A percentile compares a stretch with the other conserved stretches of the same genome.
Evolutionary conservation across 1,284 basidiomycete species (phyloP).

Genomic region (Porodaedalea pini): DNA sequence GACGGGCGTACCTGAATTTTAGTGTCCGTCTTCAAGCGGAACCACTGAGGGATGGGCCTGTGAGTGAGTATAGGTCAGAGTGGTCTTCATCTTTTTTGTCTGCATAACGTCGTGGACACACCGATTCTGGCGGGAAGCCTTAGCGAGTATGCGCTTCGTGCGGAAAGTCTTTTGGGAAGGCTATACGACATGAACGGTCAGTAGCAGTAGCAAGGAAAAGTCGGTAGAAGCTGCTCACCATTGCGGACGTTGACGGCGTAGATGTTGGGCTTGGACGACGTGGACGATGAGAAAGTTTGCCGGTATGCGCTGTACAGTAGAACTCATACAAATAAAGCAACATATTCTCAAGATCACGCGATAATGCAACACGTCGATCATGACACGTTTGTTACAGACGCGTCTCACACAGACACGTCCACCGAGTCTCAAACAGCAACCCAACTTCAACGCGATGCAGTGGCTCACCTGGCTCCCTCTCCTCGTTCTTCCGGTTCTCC

Average conservation of each 20-base stretch:
- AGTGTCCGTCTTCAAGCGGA: slow-evolving; percentile 93
- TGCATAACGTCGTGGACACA: slow-evolving; percentile 36
- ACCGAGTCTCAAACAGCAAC: background rate
- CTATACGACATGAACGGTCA: slow-evolving; percentile 41
- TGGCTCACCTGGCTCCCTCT: slow-evolving; percentile 40
- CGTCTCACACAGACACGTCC: background rate
- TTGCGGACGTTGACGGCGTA: slow-evolving; percentile 12
- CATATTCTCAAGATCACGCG: slow-evolving; percentile 6
- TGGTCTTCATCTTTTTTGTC: background rate
- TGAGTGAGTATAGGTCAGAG: background rate
- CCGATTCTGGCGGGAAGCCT: slow-evolving; percentile 96
- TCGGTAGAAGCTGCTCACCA: slow-evolving; percentile 18
- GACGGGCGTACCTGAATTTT: slow-evolving; percentile 78
- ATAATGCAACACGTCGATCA: background rate
- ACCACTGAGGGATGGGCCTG: slow-evolving; percentile 97
- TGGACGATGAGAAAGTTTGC: slow-evolving; percentile 29
- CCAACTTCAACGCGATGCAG: slow-evolving; percentile 37
- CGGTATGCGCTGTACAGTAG: slow-evolving; percentile 26
- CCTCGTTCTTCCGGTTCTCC: slow-evolving; percentile 28
- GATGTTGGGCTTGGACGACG: slow-evolving; percentile 18
- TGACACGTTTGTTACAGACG: background rate
- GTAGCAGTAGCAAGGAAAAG: background rate
- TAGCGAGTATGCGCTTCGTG: slow-evolving; percentile 95
- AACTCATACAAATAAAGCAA: slow-evolving; percentile 34
- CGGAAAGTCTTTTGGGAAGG: slow-evolving; percentile 98